Evolutionary conservation across 441 rosid species (phyloP).

Genomic region (Corymbia calophylla): DNA sequence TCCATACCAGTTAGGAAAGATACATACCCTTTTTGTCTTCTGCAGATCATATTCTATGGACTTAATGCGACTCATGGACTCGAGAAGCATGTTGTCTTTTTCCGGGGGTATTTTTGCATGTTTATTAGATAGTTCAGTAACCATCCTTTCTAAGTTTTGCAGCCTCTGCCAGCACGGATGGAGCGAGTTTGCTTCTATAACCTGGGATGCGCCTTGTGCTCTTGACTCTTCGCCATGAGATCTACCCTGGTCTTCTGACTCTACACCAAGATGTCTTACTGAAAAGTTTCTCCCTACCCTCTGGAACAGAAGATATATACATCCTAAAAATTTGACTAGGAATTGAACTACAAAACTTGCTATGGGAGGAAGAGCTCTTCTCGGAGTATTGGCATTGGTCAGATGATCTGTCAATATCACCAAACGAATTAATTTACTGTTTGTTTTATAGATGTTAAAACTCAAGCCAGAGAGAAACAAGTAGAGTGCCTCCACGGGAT

Average conservation of each 20-base stretch:
- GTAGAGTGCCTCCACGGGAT: not conserved
- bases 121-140: conserved; percentile 57
- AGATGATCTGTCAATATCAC: conserved; percentile 38
- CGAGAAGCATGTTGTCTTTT: conserved; percentile 82
- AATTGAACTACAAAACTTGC: conserved; percentile 25
- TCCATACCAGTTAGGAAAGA: not conserved
- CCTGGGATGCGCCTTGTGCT: conserved; percentile 21
- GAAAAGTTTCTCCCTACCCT: conserved; percentile 32
- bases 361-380: conserved; percentile 21
- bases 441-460: not conserved
- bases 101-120: conserved; percentile 77
- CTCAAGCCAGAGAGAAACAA: not conserved
- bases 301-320: conserved; percentile 37
- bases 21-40: conserved; percentile 57
- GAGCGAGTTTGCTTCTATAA: conserved; percentile 37
- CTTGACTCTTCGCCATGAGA: conserved; percentile 25
- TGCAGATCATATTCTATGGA: conserved; percentile 82
- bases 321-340: conserved; percentile 41
- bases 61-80: conserved; percentile 75
- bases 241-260: conserved; percentile 28
- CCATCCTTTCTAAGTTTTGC: conserved; percentile 65
- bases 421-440: not conserved
- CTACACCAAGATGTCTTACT: conserved; percentile 18
- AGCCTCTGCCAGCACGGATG: conserved; percentile 89
- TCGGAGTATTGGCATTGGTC: conserved; percentile 15